phyloP scores from a whole-genome alignment of 2,329 filamentous ascomycete genomes.

The Thelonectria olida region DNA sequence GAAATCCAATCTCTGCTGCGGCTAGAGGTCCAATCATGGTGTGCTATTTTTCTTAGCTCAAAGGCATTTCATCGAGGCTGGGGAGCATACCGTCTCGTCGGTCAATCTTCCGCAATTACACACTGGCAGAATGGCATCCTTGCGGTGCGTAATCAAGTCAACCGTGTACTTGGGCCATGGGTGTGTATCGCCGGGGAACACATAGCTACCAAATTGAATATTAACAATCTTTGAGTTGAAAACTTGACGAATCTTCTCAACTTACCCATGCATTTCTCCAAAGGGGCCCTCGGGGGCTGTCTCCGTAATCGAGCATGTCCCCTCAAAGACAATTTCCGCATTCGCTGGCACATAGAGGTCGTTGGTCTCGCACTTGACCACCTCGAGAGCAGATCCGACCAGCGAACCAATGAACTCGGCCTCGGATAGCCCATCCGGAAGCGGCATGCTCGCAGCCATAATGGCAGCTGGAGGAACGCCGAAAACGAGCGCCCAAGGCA shows the following conservation, averaged over 20 bases:
- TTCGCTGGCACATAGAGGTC: slow-evolving; percentile 58
- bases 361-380: slow-evolving; percentile 63
- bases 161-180: slow-evolving; percentile 15
- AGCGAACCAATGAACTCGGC: slow-evolving; percentile 59
- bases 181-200: slow-evolving; percentile 20
- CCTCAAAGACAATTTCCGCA: slow-evolving; percentile 61
- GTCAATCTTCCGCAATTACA: slow-evolving; percentile 24
- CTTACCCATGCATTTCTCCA: slow-evolving; percentile 49
- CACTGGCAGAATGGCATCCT: slow-evolving; percentile 22
- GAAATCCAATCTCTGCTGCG: slow-evolving; percentile 22
- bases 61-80: neutral
- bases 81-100: slow-evolving; percentile 20
- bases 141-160: slow-evolving; percentile 22
- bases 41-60: slow-evolving; percentile 1
- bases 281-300: slow-evolving; percentile 58
- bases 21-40: slow-evolving; percentile 34
- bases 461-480: slow-evolving; percentile 61
- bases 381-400: slow-evolving; percentile 53
- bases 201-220: slow-evolving; percentile 8
- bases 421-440: slow-evolving; percentile 59
- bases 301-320: slow-evolving; percentile 55
- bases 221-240: neutral
- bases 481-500: slow-evolving; percentile 58
- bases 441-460: slow-evolving; percentile 58
- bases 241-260: too few species aligned